Base-by-base conservation (phyloP, 352 stramenopile genomes). In the Phytopythium oedochilum region DNA sequence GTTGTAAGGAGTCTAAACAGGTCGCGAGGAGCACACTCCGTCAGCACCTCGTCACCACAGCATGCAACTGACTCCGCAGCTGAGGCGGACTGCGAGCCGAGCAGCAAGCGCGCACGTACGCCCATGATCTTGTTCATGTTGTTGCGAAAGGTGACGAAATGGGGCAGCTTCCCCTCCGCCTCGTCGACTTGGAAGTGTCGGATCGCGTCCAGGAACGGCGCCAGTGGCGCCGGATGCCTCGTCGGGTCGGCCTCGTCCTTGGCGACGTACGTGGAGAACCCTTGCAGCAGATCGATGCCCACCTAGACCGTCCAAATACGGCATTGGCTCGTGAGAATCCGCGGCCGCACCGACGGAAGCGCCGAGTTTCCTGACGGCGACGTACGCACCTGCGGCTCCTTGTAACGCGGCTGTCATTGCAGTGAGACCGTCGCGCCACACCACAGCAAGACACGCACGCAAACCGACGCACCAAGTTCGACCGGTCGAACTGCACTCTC, bases 51-150 rank as follows among this genome's bases (percentile, higher is more conserved):
- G 29, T 9, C 5, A 9, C 29, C 9, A 9, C 29, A 32, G 5
- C 5, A 10, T 9, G 5, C 29, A 32, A 9, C 5, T 32, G 29
- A 32, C 29, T n/a, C n/a, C n/a, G n/a, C n/a, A n/a, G n/a, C n/a
- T n/a, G n/a, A n/a, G n/a, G n/a, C n/a, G n/a, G n/a, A n/a, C n/a
- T n/a, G n/a, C 29, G 29, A 43, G n/a, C 26, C n/a, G 17, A 22
- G 29, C 12, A 20, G 42, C 23, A 38, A 23, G 20, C 18, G n/a
- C 29, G 5, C 28, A 72, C 62, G 34, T 55, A 92, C 83, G 5
- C 75, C 76, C 51, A 92, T 76, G 54, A 92, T 88, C 45, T 90
- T 92, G 73, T 92, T 92, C 39, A 92, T 55, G 53, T 92, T 90
- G 67, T 92, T 92, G 34, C 83, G 66, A 46, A 68, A 92, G 32